Evolutionary conservation across 2,329 filamentous ascomycete species (phyloP), one percentile per base, ranked within the genome.

Genomic region (Penicillium oxalicum): DNA sequence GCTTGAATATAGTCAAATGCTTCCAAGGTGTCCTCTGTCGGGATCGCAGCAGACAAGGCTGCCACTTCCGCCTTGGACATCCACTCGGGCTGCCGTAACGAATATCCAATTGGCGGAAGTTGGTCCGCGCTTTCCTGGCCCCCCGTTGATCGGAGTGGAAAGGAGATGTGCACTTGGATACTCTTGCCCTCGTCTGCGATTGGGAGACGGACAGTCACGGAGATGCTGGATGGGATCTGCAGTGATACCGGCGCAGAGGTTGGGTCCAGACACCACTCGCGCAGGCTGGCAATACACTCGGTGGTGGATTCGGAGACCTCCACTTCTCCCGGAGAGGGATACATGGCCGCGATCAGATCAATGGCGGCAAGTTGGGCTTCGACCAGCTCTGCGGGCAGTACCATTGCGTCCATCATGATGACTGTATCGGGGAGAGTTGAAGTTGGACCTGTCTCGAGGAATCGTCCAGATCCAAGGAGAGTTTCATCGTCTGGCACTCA

Each of bases 271-370:
- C 62, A 64, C 63, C 63, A 66, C 5, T 49, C 37, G 11, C 59
- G 62, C 4, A 67, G 54, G 48, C 43, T 62, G 26, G 60, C 58
- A 6, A 67, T 43, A 40, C 53, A 60, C 9, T 61, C 48, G 2
- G 51, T 48, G 28, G 62, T 68, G 7, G 73, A 64, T n/a, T 58
- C 66, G 2, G 72, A 61, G 4, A 64, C 58, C 1, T 76, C 75
- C 1, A 74, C 61, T 11, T 77, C 73, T 0, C 56, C 58, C 1
- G 58, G 50, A 0, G 59, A 58, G 0, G 71, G 69, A 50, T 77
- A 80, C 77, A 80, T 80, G 8, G 76, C 75, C 54, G 68, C 61
- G 2, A 80, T 60, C n/a, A 80, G 72, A 44, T 79, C 76, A 32
- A 79, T 67, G 46, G 74, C 74, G 1, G 70, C 72, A 9, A 78